Base-by-base conservation (phyloP, 495 filamentous ascomycete species). In the Penicillium pulvis region DNA sequence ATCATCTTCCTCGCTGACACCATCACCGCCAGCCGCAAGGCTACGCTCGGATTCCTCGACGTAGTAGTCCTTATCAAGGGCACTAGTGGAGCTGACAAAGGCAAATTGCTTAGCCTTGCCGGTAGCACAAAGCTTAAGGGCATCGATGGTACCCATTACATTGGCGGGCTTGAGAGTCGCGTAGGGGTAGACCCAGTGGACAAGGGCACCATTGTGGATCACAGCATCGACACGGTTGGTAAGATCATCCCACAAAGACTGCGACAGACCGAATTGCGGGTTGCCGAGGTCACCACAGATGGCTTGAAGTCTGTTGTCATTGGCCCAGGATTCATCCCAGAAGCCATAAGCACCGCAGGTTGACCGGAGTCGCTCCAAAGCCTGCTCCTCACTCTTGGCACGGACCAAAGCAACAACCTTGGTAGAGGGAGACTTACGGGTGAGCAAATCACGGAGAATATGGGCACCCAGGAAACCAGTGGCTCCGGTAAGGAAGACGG, bases 391-490 rank as follows among this genome's bases (percentile, higher is more conserved):
- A 66, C 69, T 65, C 84, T 84, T 72, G 76, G 82, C 87, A 12
- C 93, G 87, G 6, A 97, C 90, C 53, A 91, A 88, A 3, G 86
- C 84, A 48, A 95, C 82, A n/a, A 97, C 81, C 66, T 83, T 88
- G 6, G 85, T 74, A 4, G 64, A 71, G n/a, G 80, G 81, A 1
- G 75, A 69, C 31, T 75, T 77, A 36, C 89, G 80, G 12, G 79
- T 77, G 0, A 97, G 79, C 10, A 97, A 70, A 30, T 96, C 90
- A 17, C 76, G 81, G 7, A 98, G 78, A 23, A 97, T 82, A 59
- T 90, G 93, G 0, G 90, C 85, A 23, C 94, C 94, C 7, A 97
- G 72, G 77, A 97, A 98, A 9, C 93, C 93, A 33, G 94, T 97
- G 0, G 89, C 91, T 31, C 93, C 94, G 14, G 94, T 97, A 6